Evolutionary conservation across 495 filamentous ascomycete genomes (phyloP).

Genomic region (Penicillium mononematosum): DNA sequence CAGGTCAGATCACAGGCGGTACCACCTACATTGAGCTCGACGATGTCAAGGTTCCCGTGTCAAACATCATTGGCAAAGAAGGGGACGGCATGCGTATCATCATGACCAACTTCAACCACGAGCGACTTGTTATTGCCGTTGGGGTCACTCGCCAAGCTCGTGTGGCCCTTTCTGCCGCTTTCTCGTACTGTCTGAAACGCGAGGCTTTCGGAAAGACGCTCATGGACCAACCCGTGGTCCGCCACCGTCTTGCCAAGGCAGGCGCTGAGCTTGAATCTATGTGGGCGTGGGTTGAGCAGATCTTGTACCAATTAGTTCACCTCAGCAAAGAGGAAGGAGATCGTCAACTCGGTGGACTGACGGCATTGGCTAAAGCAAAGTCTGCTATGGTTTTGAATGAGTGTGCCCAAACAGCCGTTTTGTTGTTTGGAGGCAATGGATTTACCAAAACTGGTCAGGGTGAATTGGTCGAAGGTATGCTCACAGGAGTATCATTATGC

Average conservation of each 20-base stretch:
- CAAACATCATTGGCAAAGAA: slow-evolving; percentile 69
- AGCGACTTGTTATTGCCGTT: slow-evolving; percentile 65
- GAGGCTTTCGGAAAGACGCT: slow-evolving; percentile 75
- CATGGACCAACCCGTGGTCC: slow-evolving; percentile 70
- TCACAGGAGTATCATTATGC: neutral
- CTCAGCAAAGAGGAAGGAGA: slow-evolving; percentile 63
- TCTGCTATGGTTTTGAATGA: slow-evolving; percentile 67
- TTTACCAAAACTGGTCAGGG: slow-evolving; percentile 67
- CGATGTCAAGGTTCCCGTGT: slow-evolving; percentile 66
- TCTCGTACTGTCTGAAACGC: slow-evolving; percentile 66
- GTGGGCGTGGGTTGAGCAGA: slow-evolving; percentile 74
- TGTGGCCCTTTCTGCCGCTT: slow-evolving; percentile 62
- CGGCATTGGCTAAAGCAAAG: slow-evolving; percentile 69
- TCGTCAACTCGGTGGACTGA: slow-evolving; percentile 64
- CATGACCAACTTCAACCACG: slow-evolving; percentile 86
- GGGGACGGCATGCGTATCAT: slow-evolving; percentile 71
- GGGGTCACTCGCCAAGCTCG: slow-evolving; percentile 60
- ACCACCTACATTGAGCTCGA: slow-evolving; percentile 77
- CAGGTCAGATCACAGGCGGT: slow-evolving; percentile 59
- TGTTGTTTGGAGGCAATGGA: slow-evolving; percentile 73
- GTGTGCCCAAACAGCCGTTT: slow-evolving; percentile 64
- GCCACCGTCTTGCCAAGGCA: slow-evolving; percentile 67
- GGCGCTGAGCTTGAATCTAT: slow-evolving; percentile 67
- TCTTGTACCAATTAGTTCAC: slow-evolving; percentile 66
- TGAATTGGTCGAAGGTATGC: slow-evolving; percentile 65